phyloP scores from a whole-genome alignment of 108 stramenopile species.

The Nitzschia putrida region DNA sequence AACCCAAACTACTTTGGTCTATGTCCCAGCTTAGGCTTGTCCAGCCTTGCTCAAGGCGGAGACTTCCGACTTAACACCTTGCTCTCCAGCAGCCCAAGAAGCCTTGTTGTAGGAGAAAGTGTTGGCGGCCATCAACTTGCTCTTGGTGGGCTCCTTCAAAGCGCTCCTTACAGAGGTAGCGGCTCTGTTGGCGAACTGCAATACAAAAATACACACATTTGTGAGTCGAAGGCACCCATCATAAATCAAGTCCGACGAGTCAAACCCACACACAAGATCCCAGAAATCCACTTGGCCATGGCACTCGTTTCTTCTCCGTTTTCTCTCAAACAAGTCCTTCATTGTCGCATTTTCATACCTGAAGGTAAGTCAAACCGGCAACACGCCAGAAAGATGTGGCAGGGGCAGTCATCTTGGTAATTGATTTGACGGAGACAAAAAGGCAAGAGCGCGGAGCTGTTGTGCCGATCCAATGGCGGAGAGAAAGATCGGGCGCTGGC shows the following conservation, averaged over 20 bases:
- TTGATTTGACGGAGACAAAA: not conserved
- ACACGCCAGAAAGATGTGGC: constrained; percentile 89
- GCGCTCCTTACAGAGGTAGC: constrained; percentile 72
- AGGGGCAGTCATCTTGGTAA: constrained; percentile 33
- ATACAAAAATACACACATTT: not conserved
- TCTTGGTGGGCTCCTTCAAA: constrained; percentile 88
- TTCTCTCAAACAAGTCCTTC: too few species aligned
- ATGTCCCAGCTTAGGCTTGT: not conserved
- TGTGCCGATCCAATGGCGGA: too few species aligned
- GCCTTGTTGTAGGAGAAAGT: constrained; percentile 73
- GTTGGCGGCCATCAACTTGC: constrained; percentile 77
- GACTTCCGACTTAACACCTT: constrained; percentile 52
- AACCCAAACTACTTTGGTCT: too few species aligned
- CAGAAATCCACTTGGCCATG: too few species aligned
- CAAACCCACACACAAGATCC: too few species aligned
- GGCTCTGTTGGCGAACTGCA: constrained; percentile 84
- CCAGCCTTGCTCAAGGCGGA: constrained; percentile 23
- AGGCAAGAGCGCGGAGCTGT: too few species aligned
- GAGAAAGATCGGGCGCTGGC: too few species aligned
- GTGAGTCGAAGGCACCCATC: too few species aligned
- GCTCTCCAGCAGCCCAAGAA: constrained; percentile 54
- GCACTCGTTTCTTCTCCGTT: too few species aligned
- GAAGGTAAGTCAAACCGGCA: constrained; percentile 90
- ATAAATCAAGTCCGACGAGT: too few species aligned
- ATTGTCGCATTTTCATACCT: constrained; percentile 49